These are phyloP conservation scores for Rosa rugosa DNA, from an alignment of 306 rosid genomes.

Conservation along the genomic window DNA sequence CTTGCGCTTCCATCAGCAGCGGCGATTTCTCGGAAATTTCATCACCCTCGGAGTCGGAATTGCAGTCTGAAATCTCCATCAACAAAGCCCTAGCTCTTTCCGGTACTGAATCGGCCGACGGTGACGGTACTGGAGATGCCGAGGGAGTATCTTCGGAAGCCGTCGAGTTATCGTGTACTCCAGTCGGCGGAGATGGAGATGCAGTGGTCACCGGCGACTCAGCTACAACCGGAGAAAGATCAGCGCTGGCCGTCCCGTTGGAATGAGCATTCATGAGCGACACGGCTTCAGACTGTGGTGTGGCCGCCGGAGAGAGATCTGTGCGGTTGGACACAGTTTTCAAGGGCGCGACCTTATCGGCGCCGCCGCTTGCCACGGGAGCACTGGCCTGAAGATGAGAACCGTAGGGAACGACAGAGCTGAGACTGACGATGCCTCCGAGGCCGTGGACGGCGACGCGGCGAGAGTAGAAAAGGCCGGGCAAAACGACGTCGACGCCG, in stretches of 20 bases:
- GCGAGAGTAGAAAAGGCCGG: constrained; percentile 26
- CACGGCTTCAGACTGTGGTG: not conserved
- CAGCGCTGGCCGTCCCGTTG: not conserved
- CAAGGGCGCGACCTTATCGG: not conserved
- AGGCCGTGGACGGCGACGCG: constrained; percentile 35
- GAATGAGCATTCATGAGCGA: no score
- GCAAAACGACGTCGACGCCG: constrained; percentile 37
- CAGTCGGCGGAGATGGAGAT: not conserved
- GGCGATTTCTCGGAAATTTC: not conserved
- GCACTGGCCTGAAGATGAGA: not conserved
- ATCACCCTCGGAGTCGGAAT: not conserved
- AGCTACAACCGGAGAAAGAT: not conserved
- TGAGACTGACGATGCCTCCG: constrained; percentile 23
- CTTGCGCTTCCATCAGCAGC: not conserved
- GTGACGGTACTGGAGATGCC: not conserved
- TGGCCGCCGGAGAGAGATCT: not conserved
- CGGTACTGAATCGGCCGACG: not conserved
- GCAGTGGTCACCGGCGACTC: not conserved
- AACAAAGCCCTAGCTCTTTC: constrained; percentile 6
- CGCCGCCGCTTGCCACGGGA: not conserved
- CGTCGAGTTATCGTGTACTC: not conserved
- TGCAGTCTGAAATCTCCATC: not conserved
- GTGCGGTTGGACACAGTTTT: not conserved
- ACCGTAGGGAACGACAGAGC: not conserved
- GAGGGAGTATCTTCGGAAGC: not conserved